Evolutionary conservation across 108 stramenopile species (phyloP).

Genomic region (Skeletonema tropicum): DNA sequence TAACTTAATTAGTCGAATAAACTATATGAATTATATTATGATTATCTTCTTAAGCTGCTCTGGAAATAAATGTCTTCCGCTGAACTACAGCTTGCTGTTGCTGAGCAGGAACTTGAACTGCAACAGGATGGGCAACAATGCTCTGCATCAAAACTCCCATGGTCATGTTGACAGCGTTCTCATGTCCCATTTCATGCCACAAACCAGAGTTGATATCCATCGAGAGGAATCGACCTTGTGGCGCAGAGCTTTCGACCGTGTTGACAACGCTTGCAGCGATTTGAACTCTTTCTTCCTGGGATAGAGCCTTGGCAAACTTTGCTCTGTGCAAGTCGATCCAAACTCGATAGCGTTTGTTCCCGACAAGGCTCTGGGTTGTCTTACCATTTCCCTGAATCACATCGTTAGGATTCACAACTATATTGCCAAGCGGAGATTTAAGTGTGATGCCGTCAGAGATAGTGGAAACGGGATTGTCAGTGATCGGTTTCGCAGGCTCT

Average conservation of each 20-base stretch:
- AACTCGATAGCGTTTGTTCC: slow-evolving; percentile 43
- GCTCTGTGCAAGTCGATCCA: slow-evolving; percentile 37
- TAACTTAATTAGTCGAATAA: too few species aligned
- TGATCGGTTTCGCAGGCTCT: not conserved
- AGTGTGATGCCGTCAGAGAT: slow-evolving; percentile 15
- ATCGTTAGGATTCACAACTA: slow-evolving; percentile 35
- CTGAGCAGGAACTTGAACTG: not conserved
- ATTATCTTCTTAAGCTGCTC: not conserved
- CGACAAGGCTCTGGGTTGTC: slow-evolving; percentile 36
- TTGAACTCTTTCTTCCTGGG: slow-evolving; percentile 8
- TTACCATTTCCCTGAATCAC: slow-evolving; percentile 41
- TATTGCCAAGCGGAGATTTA: slow-evolving; percentile 12
- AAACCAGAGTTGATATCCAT: slow-evolving; percentile 28
- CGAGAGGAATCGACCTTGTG: slow-evolving; percentile 32
- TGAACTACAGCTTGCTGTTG: not conserved
- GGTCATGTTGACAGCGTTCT: slow-evolving; percentile 26
- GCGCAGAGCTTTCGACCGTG: slow-evolving; percentile 21
- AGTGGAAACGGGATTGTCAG: not conserved
- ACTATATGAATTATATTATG: too few species aligned
- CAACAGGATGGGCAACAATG: not conserved
- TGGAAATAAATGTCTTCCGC: not conserved
- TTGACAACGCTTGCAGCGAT: slow-evolving; percentile 39
- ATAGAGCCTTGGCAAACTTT: slow-evolving; percentile 32
- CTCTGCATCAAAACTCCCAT: slow-evolving; percentile 16
- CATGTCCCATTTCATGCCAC: slow-evolving; percentile 36